Evolutionary conservation across 345 rosid genomes (phyloP).

Genomic region (Salix brachista): DNA sequence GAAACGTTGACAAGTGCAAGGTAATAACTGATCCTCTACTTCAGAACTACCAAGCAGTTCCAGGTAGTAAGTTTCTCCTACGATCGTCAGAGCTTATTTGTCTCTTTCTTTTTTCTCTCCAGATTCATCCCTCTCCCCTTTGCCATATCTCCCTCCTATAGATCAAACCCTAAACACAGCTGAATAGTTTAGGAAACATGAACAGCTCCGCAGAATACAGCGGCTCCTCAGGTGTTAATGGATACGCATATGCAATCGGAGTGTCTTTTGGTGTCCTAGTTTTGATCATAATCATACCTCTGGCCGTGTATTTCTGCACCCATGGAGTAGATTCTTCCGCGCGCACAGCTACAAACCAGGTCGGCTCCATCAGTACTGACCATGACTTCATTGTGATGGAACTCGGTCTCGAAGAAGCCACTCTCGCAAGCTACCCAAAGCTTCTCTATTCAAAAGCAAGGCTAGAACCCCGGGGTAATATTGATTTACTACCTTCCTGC

Average conservation of each 20-base stretch:
- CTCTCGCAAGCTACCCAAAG: conserved; percentile 1
- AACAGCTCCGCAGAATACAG: neutral
- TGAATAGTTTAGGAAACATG: neutral
- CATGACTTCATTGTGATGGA: neutral
- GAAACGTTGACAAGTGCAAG: neutral
- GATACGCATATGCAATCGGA: neutral
- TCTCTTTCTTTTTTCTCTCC: neutral
- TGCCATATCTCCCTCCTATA: neutral
- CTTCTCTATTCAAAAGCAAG: conserved; percentile 23
- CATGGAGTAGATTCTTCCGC: neutral
- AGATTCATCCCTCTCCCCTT: neutral
- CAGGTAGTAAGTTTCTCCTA: neutral
- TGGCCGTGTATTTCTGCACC: neutral
- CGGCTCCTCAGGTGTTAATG: no score
- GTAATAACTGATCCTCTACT: neutral
- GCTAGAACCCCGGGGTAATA: neutral
- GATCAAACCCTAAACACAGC: neutral
- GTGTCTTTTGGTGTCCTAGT: neutral
- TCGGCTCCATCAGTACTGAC: neutral
- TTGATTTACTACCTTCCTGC: conserved; percentile 9
- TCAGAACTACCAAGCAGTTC: neutral
- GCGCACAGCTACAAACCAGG: neutral
- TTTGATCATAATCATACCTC: neutral
- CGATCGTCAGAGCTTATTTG: neutral
- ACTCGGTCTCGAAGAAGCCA: conserved; percentile 29